Evolutionary conservation across 139 green algal species (phyloP).

Genomic region (Chlamydomonas asymmetrica): DNA sequence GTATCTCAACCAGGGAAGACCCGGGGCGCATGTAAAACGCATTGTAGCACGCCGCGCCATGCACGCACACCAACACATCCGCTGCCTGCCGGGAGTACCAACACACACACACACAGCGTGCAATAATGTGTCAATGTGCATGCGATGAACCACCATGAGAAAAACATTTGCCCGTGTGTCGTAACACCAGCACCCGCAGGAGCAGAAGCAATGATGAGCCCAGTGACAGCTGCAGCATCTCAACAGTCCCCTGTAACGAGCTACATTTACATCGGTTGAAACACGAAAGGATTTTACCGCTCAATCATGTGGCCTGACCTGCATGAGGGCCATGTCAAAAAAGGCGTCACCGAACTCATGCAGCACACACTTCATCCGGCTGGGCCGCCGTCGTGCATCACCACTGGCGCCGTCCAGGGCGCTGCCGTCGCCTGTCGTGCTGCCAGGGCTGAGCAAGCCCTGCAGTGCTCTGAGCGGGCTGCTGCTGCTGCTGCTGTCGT

Average conservation of each 20-base stretch:
- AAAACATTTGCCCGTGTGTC: neutral
- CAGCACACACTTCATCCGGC: neutral
- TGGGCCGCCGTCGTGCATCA: neutral
- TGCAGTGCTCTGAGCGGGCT: neutral
- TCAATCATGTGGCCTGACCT: neutral
- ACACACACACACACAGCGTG: neutral
- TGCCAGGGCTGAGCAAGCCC: neutral
- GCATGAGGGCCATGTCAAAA: neutral
- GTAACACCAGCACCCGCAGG: neutral
- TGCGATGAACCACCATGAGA: neutral
- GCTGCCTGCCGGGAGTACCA: neutral
- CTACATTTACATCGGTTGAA: neutral
- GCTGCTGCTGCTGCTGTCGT: neutral
- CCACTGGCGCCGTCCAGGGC: neutral
- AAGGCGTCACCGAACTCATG: constrained; percentile 9
- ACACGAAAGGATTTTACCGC: neutral
- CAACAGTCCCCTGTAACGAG: neutral
- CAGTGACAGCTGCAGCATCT: neutral
- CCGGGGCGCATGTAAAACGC: constrained; percentile 4
- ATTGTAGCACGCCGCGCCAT: constrained; percentile 16
- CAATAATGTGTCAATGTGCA: neutral
- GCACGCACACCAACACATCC: constrained; percentile 12
- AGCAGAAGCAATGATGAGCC: neutral
- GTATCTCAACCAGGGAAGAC: constrained; percentile 2
- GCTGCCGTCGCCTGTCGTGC: neutral